A percentile compares a stretch with the other conserved stretches of the same genome.
These are phyloP conservation scores for Dryas drummondii DNA, from an alignment of 306 rosid species.

Conservation along the genomic window DNA sequence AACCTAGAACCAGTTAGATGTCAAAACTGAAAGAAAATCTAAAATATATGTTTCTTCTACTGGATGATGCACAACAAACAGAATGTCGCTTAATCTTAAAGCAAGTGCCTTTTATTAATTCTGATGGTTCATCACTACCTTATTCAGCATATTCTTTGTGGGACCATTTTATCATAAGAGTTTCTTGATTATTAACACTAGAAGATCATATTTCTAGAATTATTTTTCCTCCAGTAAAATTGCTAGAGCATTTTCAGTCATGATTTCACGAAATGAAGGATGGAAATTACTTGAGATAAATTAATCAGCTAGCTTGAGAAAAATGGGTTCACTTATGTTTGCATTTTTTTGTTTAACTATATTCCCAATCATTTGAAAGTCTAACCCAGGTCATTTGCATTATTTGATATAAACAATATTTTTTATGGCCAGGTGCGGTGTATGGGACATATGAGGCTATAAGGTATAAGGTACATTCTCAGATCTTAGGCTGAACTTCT, in stretches of 20 bases:
- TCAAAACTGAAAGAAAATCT: neutral
- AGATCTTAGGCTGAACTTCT: slow-evolving; percentile 16
- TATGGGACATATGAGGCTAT: slow-evolving; percentile 85
- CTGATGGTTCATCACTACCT: neutral
- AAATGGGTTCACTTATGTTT: neutral
- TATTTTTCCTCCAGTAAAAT: neutral
- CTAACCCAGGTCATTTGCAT: neutral
- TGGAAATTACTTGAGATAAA: neutral
- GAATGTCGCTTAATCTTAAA: too few relatives aligned
- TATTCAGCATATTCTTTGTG: neutral
- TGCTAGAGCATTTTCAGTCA: neutral
- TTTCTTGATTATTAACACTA: neutral
- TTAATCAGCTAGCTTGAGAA: neutral
- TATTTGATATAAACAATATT: neutral
- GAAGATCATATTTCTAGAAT: neutral
- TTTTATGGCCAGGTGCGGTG: slow-evolving; percentile 64
- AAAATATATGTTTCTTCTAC: neutral
- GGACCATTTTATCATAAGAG: neutral
- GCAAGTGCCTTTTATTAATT: neutral
- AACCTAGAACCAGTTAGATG: neutral
- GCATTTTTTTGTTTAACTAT: neutral
- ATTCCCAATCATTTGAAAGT: neutral
- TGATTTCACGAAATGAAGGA: neutral
- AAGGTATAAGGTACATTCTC: slow-evolving; percentile 63
- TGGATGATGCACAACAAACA: too few relatives aligned